Base-by-base conservation (phyloP, 2,329 filamentous ascomycete genomes). In the Teratosphaeriaceae sp. region DNA sequence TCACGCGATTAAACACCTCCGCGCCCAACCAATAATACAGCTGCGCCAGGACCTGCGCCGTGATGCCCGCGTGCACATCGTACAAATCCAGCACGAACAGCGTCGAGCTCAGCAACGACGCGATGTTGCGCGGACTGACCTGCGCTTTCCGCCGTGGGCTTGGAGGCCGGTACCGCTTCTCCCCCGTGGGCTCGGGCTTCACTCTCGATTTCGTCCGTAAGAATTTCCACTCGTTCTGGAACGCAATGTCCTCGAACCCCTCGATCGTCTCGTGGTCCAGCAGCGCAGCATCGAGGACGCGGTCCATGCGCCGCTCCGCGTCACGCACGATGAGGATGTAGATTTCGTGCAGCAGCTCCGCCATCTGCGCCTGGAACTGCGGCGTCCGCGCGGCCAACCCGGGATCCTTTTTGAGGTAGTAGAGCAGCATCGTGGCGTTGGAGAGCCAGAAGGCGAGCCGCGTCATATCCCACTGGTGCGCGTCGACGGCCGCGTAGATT, bases 361-460 rank as follows among this genome's bases (percentile, higher is more conserved):
- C 84, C 52, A 98, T 80, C 55, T 97, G 89, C 13, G 88, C 79
- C 64, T 98, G 92, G 53, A 96, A 97, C 53, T 92, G 84, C 1
- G 82, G 78, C 0, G 90, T 97, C 7, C 85, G 82, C 58, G 83
- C 78, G 5, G 89, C 76, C 15, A 97, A 69, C 0, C 88, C 89
- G 5, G 77, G 70, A 56, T 98, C 92, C 66, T 98, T 98, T 63
- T 95, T 96, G 42, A 98, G 72, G 61, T 98, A 98, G 65, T 98
- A 90, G 41, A 97, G 71, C n/a, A 98, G 70, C 29, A 98, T 70
- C 0, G 92, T 98, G 7, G 88, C 88, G 63, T 98, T 98, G 1
- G 92, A 97, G 58, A 96, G 88, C 92, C 92, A 98, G 61, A 98
- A 98, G 2, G 92, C 92, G 27, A 98, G 72, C 53, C 98, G 95